Percentiles rank a stretch among this genome's conserved stretches.
These are phyloP conservation scores for Penicillium paradoxum DNA, from an alignment of 495 filamentous ascomycete genomes.

Conservation along the genomic window DNA sequence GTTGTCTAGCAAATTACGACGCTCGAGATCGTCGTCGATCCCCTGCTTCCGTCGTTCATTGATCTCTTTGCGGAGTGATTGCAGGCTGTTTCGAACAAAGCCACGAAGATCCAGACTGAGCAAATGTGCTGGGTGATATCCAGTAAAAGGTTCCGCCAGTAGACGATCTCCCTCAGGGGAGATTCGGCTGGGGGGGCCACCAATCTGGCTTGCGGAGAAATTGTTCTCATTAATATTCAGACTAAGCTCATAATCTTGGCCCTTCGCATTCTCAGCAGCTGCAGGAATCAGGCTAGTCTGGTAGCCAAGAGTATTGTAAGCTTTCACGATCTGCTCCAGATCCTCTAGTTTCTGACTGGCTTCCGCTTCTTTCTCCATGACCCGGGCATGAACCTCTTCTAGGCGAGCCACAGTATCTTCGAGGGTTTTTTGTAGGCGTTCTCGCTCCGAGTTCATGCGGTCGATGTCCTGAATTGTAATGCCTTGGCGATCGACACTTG, in stretches of 20 bases:
- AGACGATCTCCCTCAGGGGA: constrained; percentile 58
- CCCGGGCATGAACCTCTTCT: constrained; percentile 75
- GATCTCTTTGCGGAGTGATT: constrained; percentile 77
- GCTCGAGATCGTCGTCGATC: constrained; percentile 83
- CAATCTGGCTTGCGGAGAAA: constrained; percentile 70
- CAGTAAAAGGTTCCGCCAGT: constrained; percentile 71
- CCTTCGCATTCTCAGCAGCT: constrained; percentile 79
- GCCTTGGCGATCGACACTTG: constrained; percentile 81
- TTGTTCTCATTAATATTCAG: constrained; percentile 71
- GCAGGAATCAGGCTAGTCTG: constrained; percentile 85
- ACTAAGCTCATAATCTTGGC: constrained; percentile 73
- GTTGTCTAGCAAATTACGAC: constrained; percentile 83
- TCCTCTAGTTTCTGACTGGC: constrained; percentile 80
- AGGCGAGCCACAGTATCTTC: constrained; percentile 67
- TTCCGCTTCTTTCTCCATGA: constrained; percentile 78
- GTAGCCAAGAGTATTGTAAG: constrained; percentile 90
- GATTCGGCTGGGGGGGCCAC: constrained; percentile 47
- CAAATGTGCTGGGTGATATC: constrained; percentile 84
- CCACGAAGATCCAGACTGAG: constrained; percentile 82
- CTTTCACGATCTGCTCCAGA: constrained; percentile 76
- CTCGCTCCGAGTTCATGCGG: constrained; percentile 92
- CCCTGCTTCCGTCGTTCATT: constrained; percentile 75
- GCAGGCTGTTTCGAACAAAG: constrained; percentile 70
- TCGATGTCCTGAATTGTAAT: constrained; percentile 97
- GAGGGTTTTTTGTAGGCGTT: constrained; percentile 80